These are phyloP conservation scores for Nothophaeocryptopus gaeumannii DNA, from an alignment of 2,329 filamentous ascomycete genomes.

Conservation along the genomic window DNA sequence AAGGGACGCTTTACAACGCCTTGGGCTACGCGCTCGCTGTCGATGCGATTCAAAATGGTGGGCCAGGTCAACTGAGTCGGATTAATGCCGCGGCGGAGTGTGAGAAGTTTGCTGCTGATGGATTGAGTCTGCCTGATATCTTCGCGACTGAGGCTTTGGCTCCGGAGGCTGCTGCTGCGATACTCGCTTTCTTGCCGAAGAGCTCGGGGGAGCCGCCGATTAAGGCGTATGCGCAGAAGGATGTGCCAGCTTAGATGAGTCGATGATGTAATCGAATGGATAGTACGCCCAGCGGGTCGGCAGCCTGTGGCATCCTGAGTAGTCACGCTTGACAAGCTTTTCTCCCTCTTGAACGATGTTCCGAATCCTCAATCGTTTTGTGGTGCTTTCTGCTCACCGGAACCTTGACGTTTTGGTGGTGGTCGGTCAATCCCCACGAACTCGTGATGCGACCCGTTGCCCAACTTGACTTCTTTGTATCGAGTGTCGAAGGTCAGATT, in stretches of 20 bases:
- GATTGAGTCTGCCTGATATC: constrained; percentile 42
- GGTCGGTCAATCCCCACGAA: too few species aligned
- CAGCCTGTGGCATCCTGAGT: too few species aligned
- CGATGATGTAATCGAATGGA: not conserved
- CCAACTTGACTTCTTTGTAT: constrained; percentile 10
- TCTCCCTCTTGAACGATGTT: too few species aligned
- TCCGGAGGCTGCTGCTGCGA: constrained; percentile 37
- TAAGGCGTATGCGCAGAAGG: constrained; percentile 38
- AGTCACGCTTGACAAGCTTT: too few species aligned
- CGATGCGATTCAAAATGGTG: constrained; percentile 49
- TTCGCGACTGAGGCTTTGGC: constrained; percentile 43
- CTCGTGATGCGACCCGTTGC: not conserved
- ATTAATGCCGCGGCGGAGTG: constrained; percentile 42
- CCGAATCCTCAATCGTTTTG: too few species aligned
- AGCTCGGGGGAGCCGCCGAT: constrained; percentile 40
- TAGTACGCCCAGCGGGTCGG: too few species aligned
- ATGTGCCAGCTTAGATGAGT: constrained; percentile 13
- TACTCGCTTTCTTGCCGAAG: constrained; percentile 37
- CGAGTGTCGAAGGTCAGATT: not conserved
- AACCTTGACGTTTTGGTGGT: too few species aligned
- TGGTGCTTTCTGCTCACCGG: too few species aligned
- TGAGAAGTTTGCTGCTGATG: constrained; percentile 34
- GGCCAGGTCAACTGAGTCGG: constrained; percentile 41
- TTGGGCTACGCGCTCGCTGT: constrained; percentile 44
- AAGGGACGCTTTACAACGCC: constrained; percentile 49